Percentiles rank a stretch among this genome's conserved stretches.
These are phyloP conservation scores for Aspergillus fumigatus DNA, from an alignment of 2,329 filamentous ascomycete genomes.

Conservation along the genomic window DNA sequence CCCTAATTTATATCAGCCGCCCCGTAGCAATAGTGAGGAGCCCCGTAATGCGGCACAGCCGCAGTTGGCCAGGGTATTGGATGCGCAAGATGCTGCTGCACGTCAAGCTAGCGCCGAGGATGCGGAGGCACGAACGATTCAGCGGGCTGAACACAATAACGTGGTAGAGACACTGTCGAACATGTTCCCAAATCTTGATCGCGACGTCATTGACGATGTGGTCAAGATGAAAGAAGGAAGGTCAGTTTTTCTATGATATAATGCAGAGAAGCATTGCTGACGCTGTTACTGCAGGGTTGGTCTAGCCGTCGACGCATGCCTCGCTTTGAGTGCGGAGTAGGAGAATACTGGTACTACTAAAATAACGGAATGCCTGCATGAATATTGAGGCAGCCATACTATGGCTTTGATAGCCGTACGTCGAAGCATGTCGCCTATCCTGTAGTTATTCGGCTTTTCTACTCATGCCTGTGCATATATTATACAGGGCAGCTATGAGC, in stretches of 20 bases:
- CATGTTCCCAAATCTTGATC: constrained; percentile 96
- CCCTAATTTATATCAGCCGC: constrained; percentile 43
- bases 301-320: constrained; percentile 78
- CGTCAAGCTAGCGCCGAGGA: constrained; percentile 85
- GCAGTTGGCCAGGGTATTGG: constrained; percentile 45
- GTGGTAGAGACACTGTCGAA: constrained; percentile 90
- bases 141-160: constrained; percentile 78
- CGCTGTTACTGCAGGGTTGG: constrained; percentile 57
- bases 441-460: background rate
- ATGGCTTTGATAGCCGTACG: background rate
- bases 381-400: background rate
- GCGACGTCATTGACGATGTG: constrained; percentile 93
- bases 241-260: constrained; percentile 49
- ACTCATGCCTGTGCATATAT: background rate
- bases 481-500: background rate
- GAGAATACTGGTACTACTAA: background rate
- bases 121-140: constrained; percentile 78
- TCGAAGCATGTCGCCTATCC: background rate
- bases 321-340: constrained; percentile 58
- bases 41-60: constrained; percentile 20
- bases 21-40: constrained; percentile 37
- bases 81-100: constrained; percentile 82
- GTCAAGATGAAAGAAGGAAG: constrained; percentile 92
- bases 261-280: constrained; percentile 7
- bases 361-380: background rate